Evolutionary conservation across 2,329 filamentous ascomycete species (phyloP), one percentile per base, ranked within the genome.

Genomic region (Alternaria sp.): DNA sequence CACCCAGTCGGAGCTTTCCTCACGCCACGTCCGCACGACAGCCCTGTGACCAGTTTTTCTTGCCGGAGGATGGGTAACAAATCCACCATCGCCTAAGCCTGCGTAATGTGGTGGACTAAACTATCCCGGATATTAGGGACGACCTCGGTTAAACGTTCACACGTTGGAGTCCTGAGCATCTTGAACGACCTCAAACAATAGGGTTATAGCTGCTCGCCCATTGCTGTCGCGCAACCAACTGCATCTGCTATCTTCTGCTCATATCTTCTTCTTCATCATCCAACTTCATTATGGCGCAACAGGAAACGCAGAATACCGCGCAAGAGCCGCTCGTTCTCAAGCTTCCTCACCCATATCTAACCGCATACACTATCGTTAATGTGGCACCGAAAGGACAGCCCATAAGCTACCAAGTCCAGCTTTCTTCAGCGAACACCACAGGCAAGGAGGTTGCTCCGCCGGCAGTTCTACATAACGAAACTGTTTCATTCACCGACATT

Each of bases 321-420:
- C 32, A 63, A 20, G 70, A 70, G 16, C 65, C 73, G 8, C 65
- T 77, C 22, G 57, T 76, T 49, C 55, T 79, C 44, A 79, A 77
- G 58, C 66, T 79, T 45, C 77, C 77, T 25, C 76, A 79, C 59
- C 77, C 77, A 25, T 79, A 78, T 60, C 74, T 79, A 30, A 78
- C 77, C 18, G 66, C 73, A 38, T 78, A 78, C 58, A 64, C 64
- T 28, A 60, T 78, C 32, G 70, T 55, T n/a, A 74, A 69, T 44
- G 59, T 65, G 46, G 68, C 69, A 51, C 30, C 67, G n/a, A 50
- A 66, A 30, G 66, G 61, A 30, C 62, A 74, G 49, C 65, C 68
- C 16, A 58, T 45, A 30, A 65, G 57, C 52, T 66, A 73, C 44
- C 66, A 65, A n/a, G 65, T 77, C 27, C 52, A 56, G 9, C 65